Evolutionary conservation across 176 grass and related monocot species (phyloP).

Genomic region (Musa acuminata): DNA sequence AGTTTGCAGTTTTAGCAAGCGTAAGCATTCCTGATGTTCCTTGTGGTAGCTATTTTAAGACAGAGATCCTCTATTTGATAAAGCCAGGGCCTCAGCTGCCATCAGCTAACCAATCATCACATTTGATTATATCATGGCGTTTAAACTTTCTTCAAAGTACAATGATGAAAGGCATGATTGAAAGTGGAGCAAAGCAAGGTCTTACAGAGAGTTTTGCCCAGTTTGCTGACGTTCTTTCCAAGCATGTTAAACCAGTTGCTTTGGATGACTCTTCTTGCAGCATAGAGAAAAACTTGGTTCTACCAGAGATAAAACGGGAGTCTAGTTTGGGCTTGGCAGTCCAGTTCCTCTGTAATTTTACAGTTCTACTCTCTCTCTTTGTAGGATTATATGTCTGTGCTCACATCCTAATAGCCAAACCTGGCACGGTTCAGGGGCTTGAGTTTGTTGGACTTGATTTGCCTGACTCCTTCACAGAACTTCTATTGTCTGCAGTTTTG

Average conservation of each 20-base stretch:
- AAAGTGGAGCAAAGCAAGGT: slow-evolving; percentile 91
- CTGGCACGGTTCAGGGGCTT: slow-evolving; percentile 41
- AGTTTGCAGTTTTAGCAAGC: slow-evolving; percentile 65
- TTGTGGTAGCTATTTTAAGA: slow-evolving; percentile 74
- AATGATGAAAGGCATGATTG: slow-evolving; percentile 83
- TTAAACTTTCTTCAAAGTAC: slow-evolving; percentile 99
- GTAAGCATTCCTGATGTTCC: slow-evolving; percentile 91
- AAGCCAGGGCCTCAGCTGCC: slow-evolving; percentile 57
- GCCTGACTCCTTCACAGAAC: slow-evolving; percentile 79
- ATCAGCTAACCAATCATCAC: slow-evolving; percentile 53
- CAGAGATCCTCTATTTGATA: slow-evolving; percentile 77
- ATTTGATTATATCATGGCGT: slow-evolving; percentile 79
- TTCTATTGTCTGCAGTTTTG: slow-evolving; percentile 67
- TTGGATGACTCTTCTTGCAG: slow-evolving; percentile 37
- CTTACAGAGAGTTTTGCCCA: slow-evolving; percentile 61
- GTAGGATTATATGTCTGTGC: slow-evolving; percentile 47
- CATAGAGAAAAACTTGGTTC: slow-evolving; percentile 53
- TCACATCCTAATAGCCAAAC: slow-evolving; percentile 48
- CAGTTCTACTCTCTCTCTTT: slow-evolving; percentile 56
- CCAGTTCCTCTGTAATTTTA: slow-evolving; percentile 70
- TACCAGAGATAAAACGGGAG: slow-evolving; percentile 41
- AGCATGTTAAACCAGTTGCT: slow-evolving; percentile 57
- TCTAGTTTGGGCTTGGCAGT: slow-evolving; percentile 60
- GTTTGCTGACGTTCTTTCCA: slow-evolving; percentile 57
- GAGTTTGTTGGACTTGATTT: slow-evolving; percentile 80